Conservation (phyloP, 2,329 filamentous ascomycete genomes). For the Neoarthrinium moseri region DNA sequence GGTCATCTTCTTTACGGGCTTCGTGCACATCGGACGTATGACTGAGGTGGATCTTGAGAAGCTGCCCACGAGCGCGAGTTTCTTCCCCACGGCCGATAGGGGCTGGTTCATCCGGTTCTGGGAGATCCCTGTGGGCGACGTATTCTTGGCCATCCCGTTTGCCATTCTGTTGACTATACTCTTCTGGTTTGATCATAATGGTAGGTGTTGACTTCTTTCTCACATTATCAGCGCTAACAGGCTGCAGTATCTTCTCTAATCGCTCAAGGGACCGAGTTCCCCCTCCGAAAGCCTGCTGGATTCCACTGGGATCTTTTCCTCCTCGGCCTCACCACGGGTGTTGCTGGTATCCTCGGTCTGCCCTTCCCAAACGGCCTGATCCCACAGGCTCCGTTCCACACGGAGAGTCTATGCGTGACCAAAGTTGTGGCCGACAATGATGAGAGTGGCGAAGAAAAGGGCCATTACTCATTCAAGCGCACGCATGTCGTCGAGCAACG, state of each 20-base stretch:
- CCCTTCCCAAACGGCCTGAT: constrained; percentile 84
- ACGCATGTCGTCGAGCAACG: constrained; percentile 76
- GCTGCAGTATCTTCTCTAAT: constrained; percentile 73
- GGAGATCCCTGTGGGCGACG: constrained; percentile 68
- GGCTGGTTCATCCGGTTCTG: constrained; percentile 81
- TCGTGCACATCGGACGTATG: constrained; percentile 85
- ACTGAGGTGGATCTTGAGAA: constrained; percentile 64
- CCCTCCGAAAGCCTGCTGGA: constrained; percentile 75
- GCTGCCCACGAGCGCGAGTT: constrained; percentile 74
- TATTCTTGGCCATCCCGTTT: constrained; percentile 87
- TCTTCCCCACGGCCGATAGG: constrained; percentile 72
- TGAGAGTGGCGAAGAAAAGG: constrained; percentile 54
- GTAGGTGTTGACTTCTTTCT: constrained; percentile 38
- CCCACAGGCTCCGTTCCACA: constrained; percentile 81
- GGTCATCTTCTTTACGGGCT: constrained; percentile 85
- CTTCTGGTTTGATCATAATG: constrained; percentile 90
- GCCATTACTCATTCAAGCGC: constrained; percentile 49
- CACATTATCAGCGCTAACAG: background rate
- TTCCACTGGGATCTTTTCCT: constrained; percentile 88
- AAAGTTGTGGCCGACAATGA: constrained; percentile 50
- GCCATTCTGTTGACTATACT: constrained; percentile 78
- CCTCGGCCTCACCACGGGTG: constrained; percentile 72
- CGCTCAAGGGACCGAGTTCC: constrained; percentile 80
- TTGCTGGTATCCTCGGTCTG: constrained; percentile 73
- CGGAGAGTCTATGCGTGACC: constrained; percentile 74